Evolutionary conservation across 1,284 basidiomycete genomes (phyloP).

Genomic region (Ustilago bromivora): DNA sequence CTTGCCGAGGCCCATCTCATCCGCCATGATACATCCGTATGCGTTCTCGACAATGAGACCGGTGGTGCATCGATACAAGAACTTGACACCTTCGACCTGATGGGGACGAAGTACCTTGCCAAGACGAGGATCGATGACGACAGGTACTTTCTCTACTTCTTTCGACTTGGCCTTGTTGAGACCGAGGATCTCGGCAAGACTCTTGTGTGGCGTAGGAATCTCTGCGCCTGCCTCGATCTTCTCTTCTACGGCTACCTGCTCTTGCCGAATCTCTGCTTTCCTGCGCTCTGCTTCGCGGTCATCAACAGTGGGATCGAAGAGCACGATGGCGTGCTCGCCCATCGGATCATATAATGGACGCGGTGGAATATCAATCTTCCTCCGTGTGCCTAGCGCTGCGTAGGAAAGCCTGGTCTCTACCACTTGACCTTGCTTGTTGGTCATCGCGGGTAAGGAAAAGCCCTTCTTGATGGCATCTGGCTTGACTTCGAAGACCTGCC

Average conservation of each 20-base stretch:
- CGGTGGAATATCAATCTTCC: conserved; percentile 84
- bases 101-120: conserved; percentile 74
- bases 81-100: conserved; percentile 82
- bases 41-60: conserved; percentile 92
- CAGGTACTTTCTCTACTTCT: conserved; percentile 82
- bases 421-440: conserved; percentile 78
- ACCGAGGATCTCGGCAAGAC: conserved; percentile 84
- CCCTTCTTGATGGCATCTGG: conserved; percentile 67
- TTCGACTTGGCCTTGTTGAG: conserved; percentile 63
- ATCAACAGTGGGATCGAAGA: conserved; percentile 97
- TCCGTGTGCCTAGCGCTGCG: conserved; percentile 86
- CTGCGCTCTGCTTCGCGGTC: conserved; percentile 69
- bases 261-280: conserved; percentile 47
- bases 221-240: conserved; percentile 37
- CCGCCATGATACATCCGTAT: conserved; percentile 99
- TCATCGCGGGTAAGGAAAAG: conserved; percentile 91
- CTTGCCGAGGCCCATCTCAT: conserved; percentile 92
- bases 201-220: conserved; percentile 83
- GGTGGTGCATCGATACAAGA: conserved; percentile 94
- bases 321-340: conserved; percentile 95
- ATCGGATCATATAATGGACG: conserved; percentile 95
- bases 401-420: conserved; percentile 78
- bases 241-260: conserved; percentile 44
- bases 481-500: conserved; percentile 60
- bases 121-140: conserved; percentile 93